phyloP scores from a whole-genome alignment of 495 filamentous ascomycete genomes.

The Neurospora africana region DNA sequence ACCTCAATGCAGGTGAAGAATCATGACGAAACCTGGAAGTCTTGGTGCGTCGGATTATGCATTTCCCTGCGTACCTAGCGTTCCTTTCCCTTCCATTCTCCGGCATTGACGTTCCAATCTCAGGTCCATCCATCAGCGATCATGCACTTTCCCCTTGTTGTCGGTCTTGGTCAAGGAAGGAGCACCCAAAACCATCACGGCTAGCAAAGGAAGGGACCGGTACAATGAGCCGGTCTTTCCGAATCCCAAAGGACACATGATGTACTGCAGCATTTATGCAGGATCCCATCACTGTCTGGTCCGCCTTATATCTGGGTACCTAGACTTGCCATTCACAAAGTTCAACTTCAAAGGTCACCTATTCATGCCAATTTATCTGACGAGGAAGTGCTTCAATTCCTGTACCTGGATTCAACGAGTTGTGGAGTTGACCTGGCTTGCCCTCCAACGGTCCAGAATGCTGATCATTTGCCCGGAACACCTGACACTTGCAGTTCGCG shows the following conservation, averaged over 20 bases:
- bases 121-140: neutral
- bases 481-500: too few relatives aligned
- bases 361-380: neutral
- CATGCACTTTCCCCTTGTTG: neutral
- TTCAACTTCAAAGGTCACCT: neutral
- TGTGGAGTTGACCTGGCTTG: neutral
- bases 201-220: neutral
- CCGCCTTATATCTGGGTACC: neutral
- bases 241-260: neutral
- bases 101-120: neutral
- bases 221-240: neutral
- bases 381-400: neutral
- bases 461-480: too few relatives aligned
- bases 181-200: neutral
- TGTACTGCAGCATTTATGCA: neutral
- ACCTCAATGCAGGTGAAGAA: neutral
- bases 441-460: neutral
- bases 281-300: neutral
- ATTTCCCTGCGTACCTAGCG: neutral
- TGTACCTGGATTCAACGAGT: neutral
- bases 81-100: neutral
- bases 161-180: neutral
- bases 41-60: too few relatives aligned
- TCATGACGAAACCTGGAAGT: neutral
- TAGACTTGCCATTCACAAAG: neutral